These are phyloP conservation scores for Rutstroemia sp. DNA, from an alignment of 2,329 filamentous ascomycete species.

Conservation along the genomic window DNA sequence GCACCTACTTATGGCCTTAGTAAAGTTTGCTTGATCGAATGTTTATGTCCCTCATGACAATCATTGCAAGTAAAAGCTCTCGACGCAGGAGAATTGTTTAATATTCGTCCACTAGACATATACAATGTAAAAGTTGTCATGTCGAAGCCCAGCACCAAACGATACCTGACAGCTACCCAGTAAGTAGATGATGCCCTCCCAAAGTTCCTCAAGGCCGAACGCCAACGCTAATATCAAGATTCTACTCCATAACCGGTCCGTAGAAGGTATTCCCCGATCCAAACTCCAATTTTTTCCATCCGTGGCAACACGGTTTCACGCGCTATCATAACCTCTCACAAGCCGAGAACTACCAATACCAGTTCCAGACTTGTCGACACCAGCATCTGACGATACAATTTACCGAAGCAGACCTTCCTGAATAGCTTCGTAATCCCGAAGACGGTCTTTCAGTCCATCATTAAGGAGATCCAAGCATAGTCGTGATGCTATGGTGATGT, in stretches of 20 bases:
- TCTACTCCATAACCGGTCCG: not conserved
- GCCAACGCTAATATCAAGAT: not conserved
- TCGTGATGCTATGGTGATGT: constrained; percentile 21
- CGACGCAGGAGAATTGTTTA: too few species aligned
- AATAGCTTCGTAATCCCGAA: constrained; percentile 12
- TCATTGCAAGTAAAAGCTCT: too few species aligned
- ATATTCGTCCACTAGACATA: too few species aligned
- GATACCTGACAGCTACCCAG: not conserved
- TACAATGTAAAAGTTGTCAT: not conserved
- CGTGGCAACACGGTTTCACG: too few species aligned
- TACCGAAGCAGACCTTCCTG: not conserved
- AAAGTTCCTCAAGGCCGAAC: not conserved
- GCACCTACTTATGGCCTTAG: not conserved
- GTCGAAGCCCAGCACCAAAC: not conserved
- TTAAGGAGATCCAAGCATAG: constrained; percentile 28
- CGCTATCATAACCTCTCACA: too few species aligned
- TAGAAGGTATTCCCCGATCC: not conserved
- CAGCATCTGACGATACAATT: not conserved
- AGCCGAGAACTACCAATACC: too few species aligned
- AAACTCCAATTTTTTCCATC: not conserved
- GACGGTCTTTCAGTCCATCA: constrained; percentile 22
- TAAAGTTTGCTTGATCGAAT: too few species aligned
- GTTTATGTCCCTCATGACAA: too few species aligned
- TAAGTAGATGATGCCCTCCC: not conserved
- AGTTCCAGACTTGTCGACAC: too few species aligned